phyloP scores from a whole-genome alignment of 73 alveolate genomes.

The Effrenium voratum region DNA sequence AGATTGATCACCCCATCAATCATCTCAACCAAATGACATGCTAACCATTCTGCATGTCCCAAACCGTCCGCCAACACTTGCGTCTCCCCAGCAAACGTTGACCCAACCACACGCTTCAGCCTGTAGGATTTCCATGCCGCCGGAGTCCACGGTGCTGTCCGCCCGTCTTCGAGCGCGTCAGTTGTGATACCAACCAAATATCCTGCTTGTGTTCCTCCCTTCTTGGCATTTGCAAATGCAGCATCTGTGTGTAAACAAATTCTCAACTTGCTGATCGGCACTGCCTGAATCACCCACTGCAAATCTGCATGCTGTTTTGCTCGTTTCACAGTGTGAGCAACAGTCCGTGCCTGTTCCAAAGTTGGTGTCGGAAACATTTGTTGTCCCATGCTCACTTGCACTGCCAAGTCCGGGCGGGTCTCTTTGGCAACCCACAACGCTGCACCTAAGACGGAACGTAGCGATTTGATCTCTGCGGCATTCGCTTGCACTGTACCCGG shows the following conservation, averaged over 20 bases:
- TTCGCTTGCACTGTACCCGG: background rate
- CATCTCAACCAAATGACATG: background rate
- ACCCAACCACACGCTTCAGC: background rate
- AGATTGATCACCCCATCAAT: background rate
- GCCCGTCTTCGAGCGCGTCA: background rate
- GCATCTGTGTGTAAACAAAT: background rate
- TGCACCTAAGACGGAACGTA: background rate
- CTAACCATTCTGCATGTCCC: constrained; percentile 25
- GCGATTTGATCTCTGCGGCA: background rate
- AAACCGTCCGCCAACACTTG: constrained; percentile 32
- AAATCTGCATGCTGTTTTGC: background rate
- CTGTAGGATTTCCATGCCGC: background rate
- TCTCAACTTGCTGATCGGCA: background rate
- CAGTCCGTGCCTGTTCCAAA: background rate
- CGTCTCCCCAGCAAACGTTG: constrained; percentile 1
- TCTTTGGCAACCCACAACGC: no score
- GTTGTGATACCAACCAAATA: background rate
- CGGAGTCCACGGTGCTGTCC: constrained; percentile 9
- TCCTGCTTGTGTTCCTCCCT: constrained; percentile 17
- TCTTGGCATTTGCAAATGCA: constrained; percentile 35
- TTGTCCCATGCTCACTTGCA: constrained; percentile 15
- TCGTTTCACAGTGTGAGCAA: background rate
- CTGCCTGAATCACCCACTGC: background rate
- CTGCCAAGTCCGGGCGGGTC: constrained; percentile 12
- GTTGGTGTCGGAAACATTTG: constrained; percentile 28